These are phyloP conservation scores for Pseudopithomyces maydicus DNA, from an alignment of 2,329 filamentous ascomycete species.

Conservation along the genomic window DNA sequence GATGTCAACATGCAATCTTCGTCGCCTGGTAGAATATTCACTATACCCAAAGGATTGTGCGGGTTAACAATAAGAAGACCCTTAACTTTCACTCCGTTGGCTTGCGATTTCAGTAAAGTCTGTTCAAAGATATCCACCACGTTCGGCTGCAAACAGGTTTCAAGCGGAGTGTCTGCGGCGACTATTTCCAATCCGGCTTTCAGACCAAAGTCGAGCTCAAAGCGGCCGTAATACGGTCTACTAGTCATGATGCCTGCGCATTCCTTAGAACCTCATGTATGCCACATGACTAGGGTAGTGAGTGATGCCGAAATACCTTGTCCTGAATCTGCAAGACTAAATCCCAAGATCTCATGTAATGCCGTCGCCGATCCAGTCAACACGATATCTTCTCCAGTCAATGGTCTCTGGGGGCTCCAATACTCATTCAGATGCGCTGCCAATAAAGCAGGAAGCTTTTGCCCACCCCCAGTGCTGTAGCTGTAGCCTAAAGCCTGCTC, in stretches of 20 bases:
- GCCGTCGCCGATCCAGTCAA: slow-evolving; percentile 50
- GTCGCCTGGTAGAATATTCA: slow-evolving; percentile 8
- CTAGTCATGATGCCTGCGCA: slow-evolving; percentile 49
- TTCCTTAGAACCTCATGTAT: too few species aligned
- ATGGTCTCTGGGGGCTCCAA: slow-evolving; percentile 19
- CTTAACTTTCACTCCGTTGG: slow-evolving; percentile 40
- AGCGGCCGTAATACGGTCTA: slow-evolving; percentile 55
- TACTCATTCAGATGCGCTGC: slow-evolving; percentile 50
- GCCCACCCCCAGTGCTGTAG: slow-evolving; percentile 41
- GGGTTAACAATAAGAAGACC: slow-evolving; percentile 52
- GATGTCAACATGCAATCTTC: slow-evolving; percentile 9
- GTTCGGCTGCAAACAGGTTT: slow-evolving; percentile 14
- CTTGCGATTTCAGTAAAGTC: slow-evolving; percentile 38
- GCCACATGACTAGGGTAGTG: too few species aligned
- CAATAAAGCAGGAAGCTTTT: slow-evolving; percentile 46
- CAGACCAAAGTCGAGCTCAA: slow-evolving; percentile 55
- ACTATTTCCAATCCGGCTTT: slow-evolving; percentile 38
- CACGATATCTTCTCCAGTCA: slow-evolving; percentile 46
- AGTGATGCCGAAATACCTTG: slow-evolving; percentile 46
- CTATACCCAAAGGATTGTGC: slow-evolving; percentile 47
- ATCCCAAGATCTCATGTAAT: slow-evolving; percentile 51
- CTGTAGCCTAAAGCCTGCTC: slow-evolving; percentile 48
- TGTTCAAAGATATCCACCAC: slow-evolving; percentile 47
- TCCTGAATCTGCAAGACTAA: slow-evolving; percentile 48
- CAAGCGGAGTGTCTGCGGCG: slow-evolving; percentile 20